A percentile compares a stretch with the other conserved stretches of the same genome.
phyloP scores from a whole-genome alignment of 2,329 filamentous ascomycete species.

The Aspergillus sp. region DNA sequence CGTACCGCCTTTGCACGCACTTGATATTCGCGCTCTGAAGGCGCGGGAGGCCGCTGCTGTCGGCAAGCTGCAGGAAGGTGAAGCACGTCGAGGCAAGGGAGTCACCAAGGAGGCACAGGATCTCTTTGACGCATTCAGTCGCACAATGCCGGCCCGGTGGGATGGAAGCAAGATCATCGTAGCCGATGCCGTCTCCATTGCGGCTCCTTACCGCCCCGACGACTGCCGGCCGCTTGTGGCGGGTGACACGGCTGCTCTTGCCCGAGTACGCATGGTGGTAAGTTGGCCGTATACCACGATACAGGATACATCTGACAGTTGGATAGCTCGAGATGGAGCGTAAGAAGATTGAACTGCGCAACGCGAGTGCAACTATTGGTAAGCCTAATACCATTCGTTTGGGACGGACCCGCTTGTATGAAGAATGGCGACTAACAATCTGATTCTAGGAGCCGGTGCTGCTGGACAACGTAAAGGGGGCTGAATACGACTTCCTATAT shows the following conservation, averaged over 20 bases:
- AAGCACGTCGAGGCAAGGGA: slow-evolving; percentile 61
- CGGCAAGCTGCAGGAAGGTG: slow-evolving; percentile 57
- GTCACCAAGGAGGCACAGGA: slow-evolving; percentile 64
- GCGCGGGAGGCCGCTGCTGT: slow-evolving; percentile 59
- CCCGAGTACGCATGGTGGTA: slow-evolving; percentile 52
- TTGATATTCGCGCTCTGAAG: slow-evolving; percentile 58
- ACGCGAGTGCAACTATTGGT: slow-evolving; percentile 42
- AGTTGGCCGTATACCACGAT: slow-evolving; percentile 26
- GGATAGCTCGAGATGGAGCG: slow-evolving; percentile 50
- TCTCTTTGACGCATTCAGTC: slow-evolving; percentile 62
- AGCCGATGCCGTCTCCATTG: slow-evolving; percentile 61
- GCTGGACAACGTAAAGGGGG: slow-evolving; percentile 35
- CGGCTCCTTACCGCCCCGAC: slow-evolving; percentile 59
- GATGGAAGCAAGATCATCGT: slow-evolving; percentile 61
- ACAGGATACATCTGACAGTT: neutral
- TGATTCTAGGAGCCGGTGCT: slow-evolving; percentile 22
- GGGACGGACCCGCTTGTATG: neutral
- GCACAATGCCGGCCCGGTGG: slow-evolving; percentile 64
- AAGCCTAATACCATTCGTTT: slow-evolving; percentile 11
- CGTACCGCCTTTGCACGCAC: slow-evolving; percentile 43
- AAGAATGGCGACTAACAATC: neutral
- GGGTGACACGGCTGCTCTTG: slow-evolving; percentile 45
- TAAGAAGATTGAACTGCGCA: slow-evolving; percentile 49
- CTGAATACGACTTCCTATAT: slow-evolving; percentile 15
- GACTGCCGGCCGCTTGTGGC: slow-evolving; percentile 51